phyloP scores from a whole-genome alignment of 306 rosid species.

The Pyrus bretschneideri region DNA sequence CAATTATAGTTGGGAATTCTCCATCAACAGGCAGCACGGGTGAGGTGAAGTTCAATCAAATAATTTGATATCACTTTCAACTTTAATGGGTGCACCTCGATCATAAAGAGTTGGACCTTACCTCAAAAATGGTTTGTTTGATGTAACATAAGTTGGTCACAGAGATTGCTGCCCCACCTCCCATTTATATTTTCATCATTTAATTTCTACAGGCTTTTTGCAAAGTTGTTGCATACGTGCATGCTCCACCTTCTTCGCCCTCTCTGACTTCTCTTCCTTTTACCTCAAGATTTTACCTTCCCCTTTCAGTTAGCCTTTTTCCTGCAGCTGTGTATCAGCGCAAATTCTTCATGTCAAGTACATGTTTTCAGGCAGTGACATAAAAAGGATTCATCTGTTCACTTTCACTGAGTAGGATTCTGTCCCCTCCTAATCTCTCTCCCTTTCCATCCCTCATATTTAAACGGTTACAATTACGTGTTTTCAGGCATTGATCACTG shows the following conservation, averaged over 20 bases:
- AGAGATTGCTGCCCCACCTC: background rate
- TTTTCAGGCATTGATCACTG: constrained; percentile 33
- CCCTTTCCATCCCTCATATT: no score
- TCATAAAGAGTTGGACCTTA: background rate
- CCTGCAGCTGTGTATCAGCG: background rate
- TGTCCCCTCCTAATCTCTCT: no score
- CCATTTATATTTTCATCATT: background rate
- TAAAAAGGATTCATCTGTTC: background rate
- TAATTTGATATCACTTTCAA: constrained; percentile 9
- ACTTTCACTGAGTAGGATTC: background rate
- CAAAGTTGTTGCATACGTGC: background rate
- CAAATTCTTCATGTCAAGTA: background rate
- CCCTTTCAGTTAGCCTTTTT: background rate
- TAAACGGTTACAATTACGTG: no score
- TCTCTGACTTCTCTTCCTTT: background rate
- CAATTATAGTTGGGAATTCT: background rate
- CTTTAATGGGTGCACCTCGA: background rate
- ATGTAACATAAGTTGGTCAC: background rate
- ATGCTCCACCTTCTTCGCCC: background rate
- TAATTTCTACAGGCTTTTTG: background rate
- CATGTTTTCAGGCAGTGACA: background rate
- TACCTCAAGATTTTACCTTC: background rate
- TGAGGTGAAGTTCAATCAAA: background rate
- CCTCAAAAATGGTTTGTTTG: background rate
- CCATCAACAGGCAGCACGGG: background rate